phyloP scores from a whole-genome alignment of 2,329 filamentous ascomycete genomes.

The Aspergillus alliaceus region DNA sequence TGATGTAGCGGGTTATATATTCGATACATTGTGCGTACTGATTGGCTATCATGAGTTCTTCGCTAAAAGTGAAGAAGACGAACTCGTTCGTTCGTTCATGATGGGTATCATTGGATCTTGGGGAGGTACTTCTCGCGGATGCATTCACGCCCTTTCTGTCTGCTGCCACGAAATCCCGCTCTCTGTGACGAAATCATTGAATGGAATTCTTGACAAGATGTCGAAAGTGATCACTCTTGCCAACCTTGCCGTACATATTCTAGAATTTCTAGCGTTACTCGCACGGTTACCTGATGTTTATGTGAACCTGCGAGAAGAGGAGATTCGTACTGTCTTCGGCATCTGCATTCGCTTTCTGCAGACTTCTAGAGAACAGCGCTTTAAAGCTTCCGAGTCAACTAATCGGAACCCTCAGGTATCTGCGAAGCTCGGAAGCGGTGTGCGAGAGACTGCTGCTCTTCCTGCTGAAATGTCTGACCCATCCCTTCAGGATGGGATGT shows the following conservation, averaged over 20 bases:
- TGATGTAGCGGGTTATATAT: constrained; percentile 85
- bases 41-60: constrained; percentile 89
- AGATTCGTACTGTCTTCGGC: constrained; percentile 91
- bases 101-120: constrained; percentile 74
- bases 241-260: constrained; percentile 86
- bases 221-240: constrained; percentile 93
- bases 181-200: constrained; percentile 80
- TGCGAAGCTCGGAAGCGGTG: constrained; percentile 44
- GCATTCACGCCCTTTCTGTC: constrained; percentile 90
- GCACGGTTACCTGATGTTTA: constrained; percentile 82
- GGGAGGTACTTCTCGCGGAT: constrained; percentile 85
- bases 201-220: constrained; percentile 88
- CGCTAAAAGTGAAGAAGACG: constrained; percentile 80
- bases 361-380: constrained; percentile 68
- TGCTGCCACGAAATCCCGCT: constrained; percentile 92
- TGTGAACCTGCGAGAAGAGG: constrained; percentile 84
- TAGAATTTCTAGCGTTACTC: constrained; percentile 90
- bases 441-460: constrained; percentile 41
- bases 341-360: constrained; percentile 94
- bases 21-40: constrained; percentile 81
- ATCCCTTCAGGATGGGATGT: constrained; percentile 68
- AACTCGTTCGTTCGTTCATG: constrained; percentile 83
- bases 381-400: constrained; percentile 33
- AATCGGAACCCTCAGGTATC: constrained; percentile 36
- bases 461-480: constrained; percentile 33